These are phyloP conservation scores for Phlyctochytrium bullatum DNA, from an alignment of 192 early-diverging fungal species.

Conservation along the genomic window DNA sequence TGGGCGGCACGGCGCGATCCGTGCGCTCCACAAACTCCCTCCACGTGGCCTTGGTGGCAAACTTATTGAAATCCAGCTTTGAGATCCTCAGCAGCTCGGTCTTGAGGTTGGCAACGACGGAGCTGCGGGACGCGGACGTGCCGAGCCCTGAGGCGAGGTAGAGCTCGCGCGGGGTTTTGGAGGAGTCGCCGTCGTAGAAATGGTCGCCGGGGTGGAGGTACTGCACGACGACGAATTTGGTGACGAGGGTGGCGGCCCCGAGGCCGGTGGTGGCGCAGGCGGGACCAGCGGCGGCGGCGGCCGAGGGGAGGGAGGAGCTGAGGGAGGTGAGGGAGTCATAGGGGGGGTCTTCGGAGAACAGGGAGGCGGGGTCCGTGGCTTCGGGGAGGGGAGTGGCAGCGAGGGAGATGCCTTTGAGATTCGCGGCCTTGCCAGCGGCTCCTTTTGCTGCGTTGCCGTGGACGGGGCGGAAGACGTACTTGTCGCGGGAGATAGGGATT, in stretches of 20 bases:
- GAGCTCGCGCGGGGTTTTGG: neutral
- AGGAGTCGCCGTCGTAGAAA: slow-evolving; percentile 31
- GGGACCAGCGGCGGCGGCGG: neutral
- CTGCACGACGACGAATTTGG: slow-evolving; percentile 33
- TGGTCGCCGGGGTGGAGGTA: slow-evolving; percentile 29
- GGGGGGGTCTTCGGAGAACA: neutral
- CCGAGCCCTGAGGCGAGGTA: neutral
- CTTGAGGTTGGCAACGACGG: slow-evolving; percentile 24
- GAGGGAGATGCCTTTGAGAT: too few relatives aligned
- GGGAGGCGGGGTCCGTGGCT: too few relatives aligned
- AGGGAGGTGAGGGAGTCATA: slow-evolving; percentile 2
- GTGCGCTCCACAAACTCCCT: slow-evolving; percentile 4
- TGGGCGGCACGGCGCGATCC: slow-evolving; percentile 14
- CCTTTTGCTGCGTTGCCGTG: too few relatives aligned
- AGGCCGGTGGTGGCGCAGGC: slow-evolving; percentile 3
- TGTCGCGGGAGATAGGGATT: slow-evolving; percentile 3
- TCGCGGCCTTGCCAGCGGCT: too few relatives aligned
- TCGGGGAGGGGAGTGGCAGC: too few relatives aligned
- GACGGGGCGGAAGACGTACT: slow-evolving; percentile 14
- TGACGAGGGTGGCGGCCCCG: slow-evolving; percentile 8
- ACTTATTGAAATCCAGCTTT: slow-evolving; percentile 37
- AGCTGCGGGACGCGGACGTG: slow-evolving; percentile 8
- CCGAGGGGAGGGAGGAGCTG: neutral
- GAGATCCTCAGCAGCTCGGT: slow-evolving; percentile 26
- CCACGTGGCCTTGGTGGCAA: slow-evolving; percentile 32